phyloP scores from a whole-genome alignment of 2,329 filamentous ascomycete species.

The Colletotrichum trifolii region DNA sequence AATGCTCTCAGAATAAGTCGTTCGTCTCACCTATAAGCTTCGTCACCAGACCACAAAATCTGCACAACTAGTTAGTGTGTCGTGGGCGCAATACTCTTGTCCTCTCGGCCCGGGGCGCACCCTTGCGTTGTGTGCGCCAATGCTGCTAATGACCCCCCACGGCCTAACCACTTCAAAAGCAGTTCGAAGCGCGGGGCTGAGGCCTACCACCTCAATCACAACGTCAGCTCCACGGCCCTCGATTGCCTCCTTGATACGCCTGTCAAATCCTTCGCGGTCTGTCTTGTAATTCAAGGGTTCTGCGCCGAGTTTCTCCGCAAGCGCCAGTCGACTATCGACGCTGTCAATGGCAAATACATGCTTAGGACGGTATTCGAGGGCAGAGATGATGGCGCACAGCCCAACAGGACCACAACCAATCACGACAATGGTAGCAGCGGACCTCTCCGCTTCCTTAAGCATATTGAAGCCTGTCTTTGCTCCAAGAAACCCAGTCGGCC shows the following conservation, averaged over 20 bases:
- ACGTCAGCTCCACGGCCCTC: conserved; percentile 86
- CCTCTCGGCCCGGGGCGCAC: conserved; percentile 50
- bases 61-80: conserved; percentile 42
- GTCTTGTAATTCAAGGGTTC: conserved; percentile 84
- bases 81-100: background rate
- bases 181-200: conserved; percentile 75
- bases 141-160: conserved; percentile 79
- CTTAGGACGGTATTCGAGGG: conserved; percentile 79
- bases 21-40: conserved; percentile 65
- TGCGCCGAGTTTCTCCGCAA: conserved; percentile 79
- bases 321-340: conserved; percentile 77
- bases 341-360: conserved; percentile 84
- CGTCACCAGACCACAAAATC: conserved; percentile 74
- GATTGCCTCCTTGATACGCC: conserved; percentile 78
- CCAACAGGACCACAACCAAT: conserved; percentile 90
- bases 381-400: conserved; percentile 83
- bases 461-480: conserved; percentile 80
- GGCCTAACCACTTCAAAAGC: conserved; percentile 78
- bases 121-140: conserved; percentile 80
- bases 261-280: conserved; percentile 72
- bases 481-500: conserved; percentile 87
- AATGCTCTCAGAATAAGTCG: background rate
- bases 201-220: conserved; percentile 82
- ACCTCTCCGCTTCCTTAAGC: conserved; percentile 66
- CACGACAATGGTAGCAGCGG: conserved; percentile 78